These are phyloP conservation scores for Austroboletus novae-zelandiae DNA, from an alignment of 1,284 basidiomycete species.

Conservation along the genomic window DNA sequence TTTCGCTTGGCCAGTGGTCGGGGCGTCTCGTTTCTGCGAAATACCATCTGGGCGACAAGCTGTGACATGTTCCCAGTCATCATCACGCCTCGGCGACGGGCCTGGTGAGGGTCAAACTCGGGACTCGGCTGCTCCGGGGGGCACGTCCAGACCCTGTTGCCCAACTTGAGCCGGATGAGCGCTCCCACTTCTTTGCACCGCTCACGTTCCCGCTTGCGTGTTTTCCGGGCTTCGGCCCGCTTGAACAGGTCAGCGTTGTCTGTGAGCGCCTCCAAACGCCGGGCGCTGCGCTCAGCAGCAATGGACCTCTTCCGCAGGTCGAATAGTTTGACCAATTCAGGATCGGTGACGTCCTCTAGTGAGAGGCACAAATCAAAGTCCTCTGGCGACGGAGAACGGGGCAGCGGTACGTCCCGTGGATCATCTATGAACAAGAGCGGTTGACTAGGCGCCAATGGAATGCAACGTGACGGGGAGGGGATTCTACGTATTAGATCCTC, in stretches of 20 bases:
- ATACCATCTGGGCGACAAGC: slow-evolving; percentile 56
- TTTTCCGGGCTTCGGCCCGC: slow-evolving; percentile 44
- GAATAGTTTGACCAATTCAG: slow-evolving; percentile 37
- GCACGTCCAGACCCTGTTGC: slow-evolving; percentile 20
- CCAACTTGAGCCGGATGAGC: slow-evolving; percentile 49
- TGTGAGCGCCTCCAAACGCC: slow-evolving; percentile 35
- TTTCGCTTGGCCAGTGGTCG: slow-evolving; percentile 39
- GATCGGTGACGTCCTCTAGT: slow-evolving; percentile 38
- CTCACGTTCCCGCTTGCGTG: slow-evolving; percentile 50
- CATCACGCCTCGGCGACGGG: slow-evolving; percentile 28
- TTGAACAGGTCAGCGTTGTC: slow-evolving; percentile 38
- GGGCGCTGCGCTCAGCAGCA: slow-evolving; percentile 40
- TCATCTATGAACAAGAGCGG: slow-evolving; percentile 41
- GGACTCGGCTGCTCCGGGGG: slow-evolving; percentile 22
- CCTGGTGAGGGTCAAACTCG: slow-evolving; percentile 17
- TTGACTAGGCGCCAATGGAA: slow-evolving; percentile 18
- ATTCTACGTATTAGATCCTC: slow-evolving; percentile 33
- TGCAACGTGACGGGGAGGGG: slow-evolving; percentile 1
- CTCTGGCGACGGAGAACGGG: slow-evolving; percentile 48
- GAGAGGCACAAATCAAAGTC: slow-evolving; percentile 39
- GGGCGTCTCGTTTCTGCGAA: slow-evolving; percentile 42
- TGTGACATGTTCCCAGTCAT: slow-evolving; percentile 42
- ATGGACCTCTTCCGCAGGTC: slow-evolving; percentile 40
- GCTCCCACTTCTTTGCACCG: slow-evolving; percentile 49
- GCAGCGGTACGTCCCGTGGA: slow-evolving; percentile 38